Conservation (phyloP, 805 yeast species). For the Wickerhamia fluorescens region DNA sequence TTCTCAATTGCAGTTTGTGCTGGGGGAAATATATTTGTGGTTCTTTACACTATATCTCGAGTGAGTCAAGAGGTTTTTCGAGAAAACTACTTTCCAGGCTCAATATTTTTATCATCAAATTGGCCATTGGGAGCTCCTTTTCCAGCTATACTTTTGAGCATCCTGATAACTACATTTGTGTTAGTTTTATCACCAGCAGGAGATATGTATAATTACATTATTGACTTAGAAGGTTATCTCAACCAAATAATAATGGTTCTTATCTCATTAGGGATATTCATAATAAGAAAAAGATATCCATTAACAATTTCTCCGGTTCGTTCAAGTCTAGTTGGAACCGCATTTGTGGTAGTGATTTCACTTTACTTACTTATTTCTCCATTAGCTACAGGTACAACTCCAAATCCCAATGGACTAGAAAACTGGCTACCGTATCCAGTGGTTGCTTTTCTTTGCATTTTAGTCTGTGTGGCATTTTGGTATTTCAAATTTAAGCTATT, state of each 20-base stretch:
- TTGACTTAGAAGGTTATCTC: slow-evolving; percentile 47
- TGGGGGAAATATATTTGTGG: slow-evolving; percentile 58
- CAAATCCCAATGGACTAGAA: slow-evolving; percentile 36
- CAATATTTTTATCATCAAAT: slow-evolving; percentile 46
- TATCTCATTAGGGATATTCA: slow-evolving; percentile 50
- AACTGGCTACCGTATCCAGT: slow-evolving; percentile 45
- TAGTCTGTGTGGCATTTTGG: slow-evolving; percentile 50
- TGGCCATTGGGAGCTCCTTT: slow-evolving; percentile 53
- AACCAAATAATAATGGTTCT: slow-evolving; percentile 43
- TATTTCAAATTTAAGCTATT: slow-evolving; percentile 38
- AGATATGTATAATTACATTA: slow-evolving; percentile 45
- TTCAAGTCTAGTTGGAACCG: slow-evolving; percentile 43
- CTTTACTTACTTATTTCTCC: slow-evolving; percentile 47
- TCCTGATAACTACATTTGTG: slow-evolving; percentile 32
- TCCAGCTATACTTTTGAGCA: slow-evolving; percentile 40
- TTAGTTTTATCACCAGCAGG: slow-evolving; percentile 38
- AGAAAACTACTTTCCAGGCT: slow-evolving; percentile 55
- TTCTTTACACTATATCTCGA: slow-evolving; percentile 50
- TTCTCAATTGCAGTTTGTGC: slow-evolving; percentile 54
- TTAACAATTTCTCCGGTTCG: slow-evolving; percentile 44
- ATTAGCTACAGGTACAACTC: slow-evolving; percentile 25
- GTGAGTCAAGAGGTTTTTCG: slow-evolving; percentile 60
- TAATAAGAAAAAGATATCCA: slow-evolving; percentile 45
- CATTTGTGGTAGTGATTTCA: slow-evolving; percentile 39
- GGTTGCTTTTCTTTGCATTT: slow-evolving; percentile 36